Evolutionary conservation across 768 basidiomycete species (phyloP), one percentile per base, ranked within the genome.

Genomic region (Phaeotremella skinneri): DNA sequence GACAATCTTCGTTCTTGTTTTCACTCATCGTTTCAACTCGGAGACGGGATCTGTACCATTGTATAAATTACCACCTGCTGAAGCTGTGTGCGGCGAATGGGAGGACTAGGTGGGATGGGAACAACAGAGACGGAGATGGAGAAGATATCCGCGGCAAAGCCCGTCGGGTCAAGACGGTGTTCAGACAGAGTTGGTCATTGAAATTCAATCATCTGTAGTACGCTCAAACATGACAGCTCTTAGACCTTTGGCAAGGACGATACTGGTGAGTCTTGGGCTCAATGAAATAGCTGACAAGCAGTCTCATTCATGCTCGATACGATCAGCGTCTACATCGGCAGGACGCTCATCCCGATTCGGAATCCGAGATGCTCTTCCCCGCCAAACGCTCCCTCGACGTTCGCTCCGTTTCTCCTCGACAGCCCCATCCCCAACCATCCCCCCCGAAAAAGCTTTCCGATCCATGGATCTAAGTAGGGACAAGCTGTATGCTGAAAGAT

Each of bases 401-500:
- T 45, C 23, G 13, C 43, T 7, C 23, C 43, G 49, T 7, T 25
- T 16, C 17, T 14, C 49, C 6, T 52, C 51, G 31, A 31, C 51
- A 4, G 31, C 51, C 11, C 20, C 51, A 7, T 17, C 51, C 20
- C 29, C 14, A 11, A 4, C 20, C 13, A 25, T 23, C 17, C 30
- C 30, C 4, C 11, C 26, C 9, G 66, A 58, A 13, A 47, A 66
- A 42, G 68, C 68, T 21, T 37, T 62, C 27, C 23, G 58, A 56
- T 57, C 68, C 26, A 59, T 68, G 59, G 68, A 67, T 26, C 16
- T 59, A 45, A 62, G 61, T 37, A 49, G 66, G 57, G 39, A 60
- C 52, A 67, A 56, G 34, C 62, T 73, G 59, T 73, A 70, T 58
- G 59, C 50, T n/a, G 72, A 70, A 43, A 43, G 69, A 27, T 32